phyloP scores from a whole-genome alignment of 2,329 filamentous ascomycete genomes.

The Incumbomyces lentus region DNA sequence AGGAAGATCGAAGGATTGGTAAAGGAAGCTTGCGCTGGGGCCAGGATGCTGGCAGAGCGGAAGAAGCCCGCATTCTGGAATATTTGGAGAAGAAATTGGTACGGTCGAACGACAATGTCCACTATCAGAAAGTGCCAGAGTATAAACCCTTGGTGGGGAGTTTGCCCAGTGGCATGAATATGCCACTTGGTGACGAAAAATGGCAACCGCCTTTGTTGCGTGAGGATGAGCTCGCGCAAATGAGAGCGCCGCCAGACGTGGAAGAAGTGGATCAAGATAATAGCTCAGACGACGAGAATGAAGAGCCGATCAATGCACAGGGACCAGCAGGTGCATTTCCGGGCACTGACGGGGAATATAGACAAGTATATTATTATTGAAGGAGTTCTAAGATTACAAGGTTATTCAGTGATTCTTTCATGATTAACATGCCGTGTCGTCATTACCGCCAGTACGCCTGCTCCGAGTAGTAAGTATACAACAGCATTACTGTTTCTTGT shows the following conservation, averaged over 20 bases:
- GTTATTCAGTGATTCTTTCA: too few species aligned
- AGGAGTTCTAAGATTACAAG: neutral
- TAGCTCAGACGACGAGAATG: slow-evolving; percentile 30
- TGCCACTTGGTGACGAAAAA: slow-evolving; percentile 42
- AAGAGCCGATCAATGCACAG: slow-evolving; percentile 27
- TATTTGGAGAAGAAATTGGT: slow-evolving; percentile 84
- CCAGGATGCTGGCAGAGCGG: slow-evolving; percentile 68
- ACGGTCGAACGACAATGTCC: slow-evolving; percentile 88
- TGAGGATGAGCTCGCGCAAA: slow-evolving; percentile 47
- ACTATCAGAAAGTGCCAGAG: slow-evolving; percentile 66
- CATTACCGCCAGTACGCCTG: too few species aligned
- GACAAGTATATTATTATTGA: slow-evolving; percentile 8
- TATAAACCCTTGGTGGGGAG: slow-evolving; percentile 60
- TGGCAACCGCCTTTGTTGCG: slow-evolving; percentile 59
- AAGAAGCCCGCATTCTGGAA: slow-evolving; percentile 76
- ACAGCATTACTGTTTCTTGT: slow-evolving; percentile 19
- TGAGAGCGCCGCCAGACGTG: slow-evolving; percentile 48
- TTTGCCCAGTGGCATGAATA: slow-evolving; percentile 81
- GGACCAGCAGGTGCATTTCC: slow-evolving; percentile 28
- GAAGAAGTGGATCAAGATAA: slow-evolving; percentile 26
- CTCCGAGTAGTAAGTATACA: too few species aligned
- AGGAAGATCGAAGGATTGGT: slow-evolving; percentile 56
- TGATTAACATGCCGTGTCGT: too few species aligned
- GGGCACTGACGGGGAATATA: slow-evolving; percentile 17
- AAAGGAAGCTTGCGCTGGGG: slow-evolving; percentile 60